These are phyloP conservation scores for Ceratocystis destructans DNA, from an alignment of 2,329 filamentous ascomycete species.

Conservation along the genomic window DNA sequence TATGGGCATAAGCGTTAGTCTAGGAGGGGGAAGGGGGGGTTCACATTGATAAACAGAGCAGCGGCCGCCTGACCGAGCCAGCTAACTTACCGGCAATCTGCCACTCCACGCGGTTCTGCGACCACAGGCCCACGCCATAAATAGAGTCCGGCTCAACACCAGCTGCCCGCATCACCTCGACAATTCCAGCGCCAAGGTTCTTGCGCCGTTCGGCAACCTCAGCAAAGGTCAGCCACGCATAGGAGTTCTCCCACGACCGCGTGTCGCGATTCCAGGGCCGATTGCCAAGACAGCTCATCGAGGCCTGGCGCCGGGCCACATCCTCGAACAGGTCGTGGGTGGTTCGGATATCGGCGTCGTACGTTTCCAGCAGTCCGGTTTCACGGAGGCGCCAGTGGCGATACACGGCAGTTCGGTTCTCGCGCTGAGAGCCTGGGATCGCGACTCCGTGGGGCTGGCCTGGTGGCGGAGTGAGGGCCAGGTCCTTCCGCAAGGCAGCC, in stretches of 20 bases:
- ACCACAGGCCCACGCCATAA: conserved; percentile 73
- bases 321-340: conserved; percentile 70
- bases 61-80: no score
- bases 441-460: conserved; percentile 67
- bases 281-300: conserved; percentile 61
- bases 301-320: conserved; percentile 47
- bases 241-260: conserved; percentile 60
- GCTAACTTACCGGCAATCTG: conserved; percentile 53
- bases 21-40: not conserved
- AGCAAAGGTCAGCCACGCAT: conserved; percentile 70
- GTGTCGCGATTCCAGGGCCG: conserved; percentile 64
- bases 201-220: conserved; percentile 66
- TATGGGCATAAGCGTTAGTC: conserved; percentile 1
- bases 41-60: no score
- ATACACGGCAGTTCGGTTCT: conserved; percentile 64
- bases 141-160: conserved; percentile 48
- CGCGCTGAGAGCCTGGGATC: conserved; percentile 58
- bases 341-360: conserved; percentile 58
- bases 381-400: conserved; percentile 69
- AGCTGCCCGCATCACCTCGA: conserved; percentile 62
- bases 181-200: conserved; percentile 73
- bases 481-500: conserved; percentile 27
- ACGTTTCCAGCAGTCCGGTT: conserved; percentile 53
- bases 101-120: conserved; percentile 76
- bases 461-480: conserved; percentile 49